Percentiles rank a stretch among this genome's conserved stretches.
phyloP scores from a whole-genome alignment of 169 alveolate species.

The Babesia divergens region DNA sequence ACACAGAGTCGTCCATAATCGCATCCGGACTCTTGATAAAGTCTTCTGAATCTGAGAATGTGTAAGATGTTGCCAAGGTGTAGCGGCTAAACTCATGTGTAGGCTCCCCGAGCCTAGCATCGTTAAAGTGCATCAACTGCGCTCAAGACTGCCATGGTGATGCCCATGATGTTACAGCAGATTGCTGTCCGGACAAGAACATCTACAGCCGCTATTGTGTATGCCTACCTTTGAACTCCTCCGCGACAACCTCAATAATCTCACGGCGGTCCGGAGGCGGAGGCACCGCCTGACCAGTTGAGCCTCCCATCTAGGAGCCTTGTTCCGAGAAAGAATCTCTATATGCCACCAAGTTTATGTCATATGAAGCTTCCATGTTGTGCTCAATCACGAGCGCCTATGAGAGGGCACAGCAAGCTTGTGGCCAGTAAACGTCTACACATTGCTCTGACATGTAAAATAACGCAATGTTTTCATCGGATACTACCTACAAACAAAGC shows the following conservation, averaged over 20 bases:
- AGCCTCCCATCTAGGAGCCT: constrained; percentile 12
- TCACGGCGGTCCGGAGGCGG: constrained; percentile 47
- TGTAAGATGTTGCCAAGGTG: not conserved
- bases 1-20: constrained; percentile 73
- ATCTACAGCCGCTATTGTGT: no score
- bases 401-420: not conserved
- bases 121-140: no score
- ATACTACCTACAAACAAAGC: not conserved
- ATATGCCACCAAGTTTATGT: no score
- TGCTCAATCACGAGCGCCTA: no score
- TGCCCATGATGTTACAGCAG: no score
- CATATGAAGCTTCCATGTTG: no score
- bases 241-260: constrained; percentile 16
- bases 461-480: not conserved
- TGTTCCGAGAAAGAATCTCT: not conserved
- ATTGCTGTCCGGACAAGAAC: no score
- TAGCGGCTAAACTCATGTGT: no score
- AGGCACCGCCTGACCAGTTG: not conserved
- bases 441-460: not conserved
- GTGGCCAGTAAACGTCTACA: not conserved
- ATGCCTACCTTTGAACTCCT: constrained; percentile 25
- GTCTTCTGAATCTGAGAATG: constrained; percentile 32
- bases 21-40: constrained; percentile 68
- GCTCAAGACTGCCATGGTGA: no score
- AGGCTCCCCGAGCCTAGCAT: no score